phyloP scores from a whole-genome alignment of 164 flowering plant species.

The Taxillus chinensis region DNA sequence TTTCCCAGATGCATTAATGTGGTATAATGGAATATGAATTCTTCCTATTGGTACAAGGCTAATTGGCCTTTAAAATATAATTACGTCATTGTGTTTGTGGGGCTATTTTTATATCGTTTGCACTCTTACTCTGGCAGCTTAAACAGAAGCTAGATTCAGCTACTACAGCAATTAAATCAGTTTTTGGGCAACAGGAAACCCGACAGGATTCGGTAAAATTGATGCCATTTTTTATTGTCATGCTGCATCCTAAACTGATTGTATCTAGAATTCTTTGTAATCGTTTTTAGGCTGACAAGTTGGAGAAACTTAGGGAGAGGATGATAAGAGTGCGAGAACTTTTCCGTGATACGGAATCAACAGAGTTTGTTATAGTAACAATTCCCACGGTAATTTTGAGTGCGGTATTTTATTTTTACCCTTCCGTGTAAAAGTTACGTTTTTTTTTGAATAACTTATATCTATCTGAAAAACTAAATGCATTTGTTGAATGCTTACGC shows the following conservation, averaged over 20 bases:
- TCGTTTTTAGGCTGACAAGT: conserved; percentile 50
- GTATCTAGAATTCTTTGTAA: not conserved
- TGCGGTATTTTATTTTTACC: no score
- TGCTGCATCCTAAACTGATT: not conserved
- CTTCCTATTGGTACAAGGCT: no score
- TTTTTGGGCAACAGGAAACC: conserved; percentile 55
- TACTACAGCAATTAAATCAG: conserved; percentile 82
- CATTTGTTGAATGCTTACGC: no score
- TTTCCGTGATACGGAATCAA: conserved; percentile 62
- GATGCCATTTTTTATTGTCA: conserved; percentile 1
- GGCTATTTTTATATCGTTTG: not conserved
- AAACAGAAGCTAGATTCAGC: conserved; percentile 71
- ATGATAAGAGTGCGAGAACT: conserved; percentile 87
- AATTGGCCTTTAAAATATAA: no score
- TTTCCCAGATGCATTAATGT: no score
- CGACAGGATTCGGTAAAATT: conserved; percentile 61
- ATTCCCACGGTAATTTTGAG: conserved; percentile 68
- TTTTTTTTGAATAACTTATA: no score
- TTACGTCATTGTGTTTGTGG: no score
- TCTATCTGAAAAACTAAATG: no score
- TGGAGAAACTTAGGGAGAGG: conserved; percentile 76
- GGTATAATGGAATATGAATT: no score
- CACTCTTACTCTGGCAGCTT: conserved; percentile 29
- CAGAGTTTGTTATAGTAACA: conserved; percentile 87
- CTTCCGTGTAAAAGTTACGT: no score